Evolutionary conservation across 768 basidiomycete species (phyloP), one percentile per base, ranked within the genome.

Genomic region (Hygrophorus pudorinus): DNA sequence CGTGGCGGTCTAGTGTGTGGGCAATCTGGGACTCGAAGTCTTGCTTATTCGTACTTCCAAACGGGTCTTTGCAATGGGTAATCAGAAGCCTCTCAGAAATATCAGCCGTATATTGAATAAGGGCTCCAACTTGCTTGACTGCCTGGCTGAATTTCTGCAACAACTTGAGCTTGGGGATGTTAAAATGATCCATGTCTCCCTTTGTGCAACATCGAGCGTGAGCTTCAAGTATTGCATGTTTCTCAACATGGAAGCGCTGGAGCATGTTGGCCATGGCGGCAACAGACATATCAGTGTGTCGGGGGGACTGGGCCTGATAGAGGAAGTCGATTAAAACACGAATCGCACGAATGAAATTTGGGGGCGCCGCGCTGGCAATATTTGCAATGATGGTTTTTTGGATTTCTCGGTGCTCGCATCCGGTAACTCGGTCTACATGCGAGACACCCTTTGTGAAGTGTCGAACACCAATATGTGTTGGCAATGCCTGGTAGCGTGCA

Each of bases 81-180:
- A n/a, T n/a, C n/a, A n/a, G n/a, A n/a, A 59, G 47, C 21, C 56
- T 51, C 44, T 70, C 61, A 10, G 59, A 64, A 11, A 56, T 45
- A 48, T 70, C 60, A 1, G 60, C 59, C 36, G 64, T 61, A 57
- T 59, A 65, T 38, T 71, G 62, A 5, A 57, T 53, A 2, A 61
- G 42, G 4, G 51, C 55, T 0, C 67, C 69, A 40, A 57, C n/a
- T 59, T 1, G 24, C 32, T 3, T 40, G 38, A 13, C 63, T 63
- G 41, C 54, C 63, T 0, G 41, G 14, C 2, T 47, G 34, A 4
- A 69, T 56, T 57, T 62, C 14, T 66, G 65, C 18, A 68, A 47
- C 12, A 65, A 50, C 41, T 67, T 63, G 7, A 70, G 59, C 48
- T 74, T 74, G 1, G 65, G 68, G 33, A 73, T 71, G 13, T 60